Evolutionary conservation across 345 rosid species (phyloP).

Genomic region (Euclidium syriacum): DNA sequence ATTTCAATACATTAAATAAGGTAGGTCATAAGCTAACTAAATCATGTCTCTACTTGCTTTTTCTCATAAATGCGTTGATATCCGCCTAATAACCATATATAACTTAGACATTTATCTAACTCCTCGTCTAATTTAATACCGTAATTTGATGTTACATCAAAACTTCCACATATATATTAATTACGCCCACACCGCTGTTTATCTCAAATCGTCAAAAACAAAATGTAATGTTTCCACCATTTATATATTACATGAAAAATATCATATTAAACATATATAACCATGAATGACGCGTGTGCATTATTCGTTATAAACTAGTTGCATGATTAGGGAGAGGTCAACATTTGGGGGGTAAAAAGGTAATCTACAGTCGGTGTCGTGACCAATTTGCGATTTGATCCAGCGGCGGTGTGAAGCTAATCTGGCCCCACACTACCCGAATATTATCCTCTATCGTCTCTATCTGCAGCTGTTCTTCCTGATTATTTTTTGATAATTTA

Average conservation of each 20-base stretch:
- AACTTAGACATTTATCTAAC: constrained; percentile 44
- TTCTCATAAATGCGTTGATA: constrained; percentile 45
- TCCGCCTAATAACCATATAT: constrained; percentile 38
- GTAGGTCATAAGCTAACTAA: constrained; percentile 61
- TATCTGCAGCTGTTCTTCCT: constrained; percentile 53
- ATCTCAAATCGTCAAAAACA: not conserved
- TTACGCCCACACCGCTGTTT: constrained; percentile 5
- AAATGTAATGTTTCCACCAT: constrained; percentile 17
- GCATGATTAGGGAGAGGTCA: constrained; percentile 34
- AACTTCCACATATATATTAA: constrained; percentile 18
- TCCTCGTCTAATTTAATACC: constrained; percentile 31
- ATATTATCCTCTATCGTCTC: constrained; percentile 53
- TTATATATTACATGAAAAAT: not conserved
- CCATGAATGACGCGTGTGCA: constrained; percentile 21
- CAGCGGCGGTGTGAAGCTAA: constrained; percentile 54
- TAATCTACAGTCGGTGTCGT: not conserved
- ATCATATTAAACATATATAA: too few species aligned
- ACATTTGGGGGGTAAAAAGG: constrained; percentile 32
- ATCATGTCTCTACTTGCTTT: constrained; percentile 40
- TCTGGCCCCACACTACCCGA: constrained; percentile 20
- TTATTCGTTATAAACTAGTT: constrained; percentile 3
- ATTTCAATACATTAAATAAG: constrained; percentile 43
- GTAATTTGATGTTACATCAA: constrained; percentile 26
- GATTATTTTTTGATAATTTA: constrained; percentile 20
- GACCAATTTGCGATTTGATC: constrained; percentile 14